Evolutionary conservation across 106 monocot genomes (phyloP).

Genomic region (Dactylorhiza incarnata): DNA sequence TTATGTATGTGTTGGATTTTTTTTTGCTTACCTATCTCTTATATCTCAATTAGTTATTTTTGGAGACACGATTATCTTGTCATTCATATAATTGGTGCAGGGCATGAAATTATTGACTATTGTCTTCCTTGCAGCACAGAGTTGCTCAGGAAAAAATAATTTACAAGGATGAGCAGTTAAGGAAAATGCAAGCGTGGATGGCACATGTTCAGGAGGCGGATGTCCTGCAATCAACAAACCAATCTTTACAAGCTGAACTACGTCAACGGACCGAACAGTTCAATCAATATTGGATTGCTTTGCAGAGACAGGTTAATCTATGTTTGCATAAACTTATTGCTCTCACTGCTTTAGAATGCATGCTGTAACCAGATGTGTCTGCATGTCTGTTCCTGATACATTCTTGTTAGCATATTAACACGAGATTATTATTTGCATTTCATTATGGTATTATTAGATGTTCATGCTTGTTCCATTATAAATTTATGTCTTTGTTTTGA

Average conservation of each 20-base stretch:
- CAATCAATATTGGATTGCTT: conserved; percentile 67
- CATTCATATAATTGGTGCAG: neutral
- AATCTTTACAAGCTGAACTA: conserved; percentile 72
- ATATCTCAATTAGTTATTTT: no score
- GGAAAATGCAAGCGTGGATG: conserved; percentile 83
- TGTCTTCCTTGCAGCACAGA: conserved; percentile 59
- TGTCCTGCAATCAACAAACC: conserved; percentile 64
- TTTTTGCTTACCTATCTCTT: neutral
- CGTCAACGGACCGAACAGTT: conserved; percentile 86
- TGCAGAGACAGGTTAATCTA: conserved; percentile 60
- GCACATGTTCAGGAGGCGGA: conserved; percentile 77
- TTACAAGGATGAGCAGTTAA: conserved; percentile 88
- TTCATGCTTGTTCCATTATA: neutral
- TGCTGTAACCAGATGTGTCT: neutral
- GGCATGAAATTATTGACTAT: conserved; percentile 3
- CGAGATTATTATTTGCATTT: neutral
- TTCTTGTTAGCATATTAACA: neutral
- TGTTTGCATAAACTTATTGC: neutral
- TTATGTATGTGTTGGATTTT: neutral
- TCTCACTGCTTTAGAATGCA: conserved; percentile 1
- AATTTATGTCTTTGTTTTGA: neutral
- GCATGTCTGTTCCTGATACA: no score
- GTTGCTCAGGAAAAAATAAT: conserved; percentile 64
- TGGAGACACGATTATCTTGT: neutral
- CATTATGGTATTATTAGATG: neutral